A percentile compares a stretch with the other conserved stretches of the same genome.
Evolutionary conservation across 768 basidiomycete species (phyloP).

Genomic region (Russula sp.): DNA sequence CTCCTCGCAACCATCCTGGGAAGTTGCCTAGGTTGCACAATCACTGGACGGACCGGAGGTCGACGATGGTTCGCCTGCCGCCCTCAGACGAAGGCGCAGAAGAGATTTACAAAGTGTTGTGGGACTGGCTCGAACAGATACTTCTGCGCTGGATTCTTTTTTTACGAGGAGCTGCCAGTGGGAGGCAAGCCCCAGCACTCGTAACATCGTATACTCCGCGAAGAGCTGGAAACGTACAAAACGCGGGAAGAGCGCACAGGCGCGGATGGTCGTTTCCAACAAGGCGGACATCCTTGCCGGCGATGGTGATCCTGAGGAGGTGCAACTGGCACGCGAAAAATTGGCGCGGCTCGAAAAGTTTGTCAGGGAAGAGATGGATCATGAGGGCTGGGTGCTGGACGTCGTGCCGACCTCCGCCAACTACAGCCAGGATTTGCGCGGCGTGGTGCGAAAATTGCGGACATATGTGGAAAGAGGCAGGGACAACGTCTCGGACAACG

Average conservation of each 20-base stretch:
- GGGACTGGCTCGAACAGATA: background rate
- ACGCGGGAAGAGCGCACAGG: slow-evolving; percentile 67
- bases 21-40: background rate
- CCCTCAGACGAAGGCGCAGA: background rate
- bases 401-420: slow-evolving; percentile 84
- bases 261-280: slow-evolving; percentile 82
- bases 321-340: slow-evolving; percentile 49
- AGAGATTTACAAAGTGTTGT: background rate
- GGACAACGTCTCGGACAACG: slow-evolving; percentile 16
- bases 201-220: slow-evolving; percentile 50
- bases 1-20: background rate
- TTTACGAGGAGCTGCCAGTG: background rate
- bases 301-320: slow-evolving; percentile 33
- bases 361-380: slow-evolving; percentile 41
- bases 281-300: slow-evolving; percentile 83
- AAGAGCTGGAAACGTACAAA: slow-evolving; percentile 84
- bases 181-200: background rate
- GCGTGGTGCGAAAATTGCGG: slow-evolving; percentile 61
- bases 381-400: slow-evolving; percentile 39
- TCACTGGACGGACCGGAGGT: slow-evolving; percentile 3
- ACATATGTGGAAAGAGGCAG: slow-evolving; percentile 53
- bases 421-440: slow-evolving; percentile 70
- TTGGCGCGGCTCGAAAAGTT: slow-evolving; percentile 48
- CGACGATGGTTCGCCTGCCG: background rate
- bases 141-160: background rate